Percentiles rank a stretch among this genome's conserved stretches.
These are phyloP conservation scores for Phytophthora pinifolia DNA, from an alignment of 352 stramenopile genomes.

Conservation along the genomic window DNA sequence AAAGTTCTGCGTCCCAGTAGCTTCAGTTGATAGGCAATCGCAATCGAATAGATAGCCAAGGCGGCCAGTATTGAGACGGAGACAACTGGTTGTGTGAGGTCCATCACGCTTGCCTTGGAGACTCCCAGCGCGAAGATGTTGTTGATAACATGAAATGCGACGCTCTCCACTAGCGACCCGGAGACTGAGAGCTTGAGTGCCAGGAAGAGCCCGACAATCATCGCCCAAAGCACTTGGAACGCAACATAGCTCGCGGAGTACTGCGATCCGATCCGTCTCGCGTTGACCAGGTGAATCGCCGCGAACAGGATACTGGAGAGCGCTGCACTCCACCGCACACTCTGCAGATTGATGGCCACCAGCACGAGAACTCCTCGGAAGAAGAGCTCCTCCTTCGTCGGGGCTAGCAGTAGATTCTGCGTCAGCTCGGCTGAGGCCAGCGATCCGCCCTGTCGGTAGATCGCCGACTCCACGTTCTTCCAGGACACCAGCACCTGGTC, in stretches of 20 bases:
- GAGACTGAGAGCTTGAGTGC: constrained; percentile 35
- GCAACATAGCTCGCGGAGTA: constrained; percentile 35
- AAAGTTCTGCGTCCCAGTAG: constrained; percentile 6
- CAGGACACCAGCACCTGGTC: constrained; percentile 24
- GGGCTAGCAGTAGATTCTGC: constrained; percentile 39
- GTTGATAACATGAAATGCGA: constrained; percentile 61
- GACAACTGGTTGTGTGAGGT: constrained; percentile 12
- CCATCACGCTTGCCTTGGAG: constrained; percentile 16
- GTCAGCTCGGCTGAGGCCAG: constrained; percentile 17
- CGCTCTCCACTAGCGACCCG: constrained; percentile 51
- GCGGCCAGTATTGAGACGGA: constrained; percentile 6
- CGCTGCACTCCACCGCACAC: constrained; percentile 17
- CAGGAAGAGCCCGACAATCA: constrained; percentile 49
- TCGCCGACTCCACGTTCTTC: constrained; percentile 17
- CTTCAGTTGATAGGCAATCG: constrained; percentile 25
- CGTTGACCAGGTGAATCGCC: constrained; percentile 48
- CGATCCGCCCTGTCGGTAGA: constrained; percentile 15
- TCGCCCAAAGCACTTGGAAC: constrained; percentile 46
- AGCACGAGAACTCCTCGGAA: constrained; percentile 58
- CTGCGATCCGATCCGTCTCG: constrained; percentile 19
- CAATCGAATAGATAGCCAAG: constrained; percentile 16
- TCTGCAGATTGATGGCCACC: constrained; percentile 44
- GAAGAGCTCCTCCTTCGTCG: constrained; percentile 62
- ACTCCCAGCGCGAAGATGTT: constrained; percentile 49
- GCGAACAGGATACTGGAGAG: constrained; percentile 54